A percentile compares a stretch with the other conserved stretches of the same genome.
Conservation (phyloP, 1,139 yeast species). For the Debaryomycetaceae sp. region DNA sequence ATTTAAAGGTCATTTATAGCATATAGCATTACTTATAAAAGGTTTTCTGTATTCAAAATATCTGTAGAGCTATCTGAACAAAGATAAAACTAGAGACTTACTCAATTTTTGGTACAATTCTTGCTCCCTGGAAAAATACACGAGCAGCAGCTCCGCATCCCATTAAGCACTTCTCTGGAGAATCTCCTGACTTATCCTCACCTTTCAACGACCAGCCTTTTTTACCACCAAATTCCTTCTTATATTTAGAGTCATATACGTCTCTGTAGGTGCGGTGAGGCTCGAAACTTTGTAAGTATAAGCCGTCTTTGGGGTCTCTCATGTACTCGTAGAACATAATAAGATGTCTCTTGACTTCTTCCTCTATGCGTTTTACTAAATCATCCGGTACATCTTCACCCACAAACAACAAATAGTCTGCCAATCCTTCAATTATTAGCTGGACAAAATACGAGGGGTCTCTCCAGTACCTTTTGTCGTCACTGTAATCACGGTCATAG, state of each 20-base stretch:
- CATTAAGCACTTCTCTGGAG: slow-evolving; percentile 55
- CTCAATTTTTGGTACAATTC: slow-evolving; percentile 42
- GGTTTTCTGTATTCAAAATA: neutral
- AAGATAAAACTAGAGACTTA: slow-evolving; percentile 2
- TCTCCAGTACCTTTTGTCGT: slow-evolving; percentile 59
- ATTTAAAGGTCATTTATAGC: slow-evolving; percentile 28
- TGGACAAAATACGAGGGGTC: slow-evolving; percentile 66
- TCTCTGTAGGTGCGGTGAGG: slow-evolving; percentile 54
- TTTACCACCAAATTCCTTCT: slow-evolving; percentile 52
- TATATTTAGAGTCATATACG: slow-evolving; percentile 47
- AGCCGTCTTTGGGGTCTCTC: slow-evolving; percentile 57
- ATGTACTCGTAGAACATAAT: slow-evolving; percentile 54
- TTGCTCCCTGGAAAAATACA: slow-evolving; percentile 65
- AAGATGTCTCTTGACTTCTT: slow-evolving; percentile 49
- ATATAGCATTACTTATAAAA: neutral
- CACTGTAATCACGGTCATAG: slow-evolving; percentile 63
- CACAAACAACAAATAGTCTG: slow-evolving; percentile 56
- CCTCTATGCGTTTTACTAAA: slow-evolving; percentile 32
- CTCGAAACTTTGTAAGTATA: slow-evolving; percentile 61
- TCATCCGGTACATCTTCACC: slow-evolving; percentile 44
- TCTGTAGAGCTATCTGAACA: too few relatives aligned
- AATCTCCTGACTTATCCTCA: slow-evolving; percentile 39
- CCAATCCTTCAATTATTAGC: slow-evolving; percentile 64
- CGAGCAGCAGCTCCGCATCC: slow-evolving; percentile 69
- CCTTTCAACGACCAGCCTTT: slow-evolving; percentile 51